phyloP scores from a whole-genome alignment of 2,329 filamentous ascomycete species.

The Aspergillus calidoustus region DNA sequence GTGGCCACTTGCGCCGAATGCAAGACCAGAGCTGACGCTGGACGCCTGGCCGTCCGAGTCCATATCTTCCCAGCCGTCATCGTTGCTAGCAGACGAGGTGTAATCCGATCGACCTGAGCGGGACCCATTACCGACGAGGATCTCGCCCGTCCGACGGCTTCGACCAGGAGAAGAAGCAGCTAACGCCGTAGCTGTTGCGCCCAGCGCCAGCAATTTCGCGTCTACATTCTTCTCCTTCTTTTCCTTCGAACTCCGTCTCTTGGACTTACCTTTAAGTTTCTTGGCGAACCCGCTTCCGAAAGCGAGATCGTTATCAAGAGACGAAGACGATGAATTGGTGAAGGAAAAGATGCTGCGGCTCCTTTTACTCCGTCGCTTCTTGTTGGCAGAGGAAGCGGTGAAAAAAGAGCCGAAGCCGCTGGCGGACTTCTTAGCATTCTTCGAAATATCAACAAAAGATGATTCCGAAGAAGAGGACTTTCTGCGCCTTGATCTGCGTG shows the following conservation, averaged over 20 bases:
- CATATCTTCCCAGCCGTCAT: conserved; percentile 64
- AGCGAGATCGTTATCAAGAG: conserved; percentile 69
- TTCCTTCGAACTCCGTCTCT: conserved; percentile 25
- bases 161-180: conserved; percentile 45
- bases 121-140: conserved; percentile 36
- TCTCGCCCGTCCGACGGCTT: conserved; percentile 40
- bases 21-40: conserved; percentile 62
- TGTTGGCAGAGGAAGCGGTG: conserved; percentile 62
- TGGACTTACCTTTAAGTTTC: conserved; percentile 42
- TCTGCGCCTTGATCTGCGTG: conserved; percentile 34
- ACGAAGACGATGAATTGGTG: conserved; percentile 69
- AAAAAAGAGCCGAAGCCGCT: conserved; percentile 67
- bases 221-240: conserved; percentile 39
- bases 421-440: conserved; percentile 53
- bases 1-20: conserved; percentile 59
- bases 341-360: conserved; percentile 61
- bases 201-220: conserved; percentile 53
- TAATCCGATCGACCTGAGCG: conserved; percentile 34
- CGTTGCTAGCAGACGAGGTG: conserved; percentile 37
- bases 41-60: conserved; percentile 59
- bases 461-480: conserved; percentile 58
- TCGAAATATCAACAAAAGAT: conserved; percentile 70
- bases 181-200: conserved; percentile 53
- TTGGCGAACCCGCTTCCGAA: conserved; percentile 64
- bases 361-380: conserved; percentile 52